Evolutionary conservation across 2,329 filamentous ascomycete species (phyloP).

Genomic region (Colletotrichum sp.): DNA sequence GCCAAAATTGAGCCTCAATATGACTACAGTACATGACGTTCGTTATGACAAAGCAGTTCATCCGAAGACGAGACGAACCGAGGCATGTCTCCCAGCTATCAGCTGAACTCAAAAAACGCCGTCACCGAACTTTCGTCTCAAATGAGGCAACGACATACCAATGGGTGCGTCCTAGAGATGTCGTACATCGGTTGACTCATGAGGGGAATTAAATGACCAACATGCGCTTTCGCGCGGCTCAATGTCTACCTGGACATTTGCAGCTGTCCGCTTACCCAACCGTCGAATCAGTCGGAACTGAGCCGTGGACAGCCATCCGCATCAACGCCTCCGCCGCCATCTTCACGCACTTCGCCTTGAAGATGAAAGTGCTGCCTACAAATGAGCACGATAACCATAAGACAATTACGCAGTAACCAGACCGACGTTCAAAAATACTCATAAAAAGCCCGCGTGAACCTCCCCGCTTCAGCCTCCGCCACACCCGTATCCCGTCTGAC

Average conservation of each 20-base stretch:
- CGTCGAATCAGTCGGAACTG: neutral
- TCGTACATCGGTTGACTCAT: neutral
- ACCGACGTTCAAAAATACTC: neutral
- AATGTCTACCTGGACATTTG: neutral
- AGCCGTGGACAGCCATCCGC: neutral
- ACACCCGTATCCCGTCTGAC: conserved; percentile 1
- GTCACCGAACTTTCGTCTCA: neutral
- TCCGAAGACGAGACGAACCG: neutral
- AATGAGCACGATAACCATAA: neutral
- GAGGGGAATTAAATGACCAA: neutral
- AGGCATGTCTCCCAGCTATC: neutral
- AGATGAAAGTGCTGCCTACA: neutral
- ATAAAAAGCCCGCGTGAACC: neutral
- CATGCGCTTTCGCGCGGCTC: neutral
- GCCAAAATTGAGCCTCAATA: neutral
- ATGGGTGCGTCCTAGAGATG: neutral
- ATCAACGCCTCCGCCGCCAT: neutral
- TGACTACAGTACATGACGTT: neutral
- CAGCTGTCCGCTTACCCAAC: neutral
- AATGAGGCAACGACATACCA: neutral
- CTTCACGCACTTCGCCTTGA: neutral
- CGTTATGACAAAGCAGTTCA: neutral
- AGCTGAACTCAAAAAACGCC: neutral
- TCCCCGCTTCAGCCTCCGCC: neutral
- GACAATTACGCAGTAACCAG: neutral